A percentile compares a stretch with the other conserved stretches of the same genome.
Evolutionary conservation across 2,329 filamentous ascomycete genomes (phyloP).

Genomic region (Arachnomyces sp.): DNA sequence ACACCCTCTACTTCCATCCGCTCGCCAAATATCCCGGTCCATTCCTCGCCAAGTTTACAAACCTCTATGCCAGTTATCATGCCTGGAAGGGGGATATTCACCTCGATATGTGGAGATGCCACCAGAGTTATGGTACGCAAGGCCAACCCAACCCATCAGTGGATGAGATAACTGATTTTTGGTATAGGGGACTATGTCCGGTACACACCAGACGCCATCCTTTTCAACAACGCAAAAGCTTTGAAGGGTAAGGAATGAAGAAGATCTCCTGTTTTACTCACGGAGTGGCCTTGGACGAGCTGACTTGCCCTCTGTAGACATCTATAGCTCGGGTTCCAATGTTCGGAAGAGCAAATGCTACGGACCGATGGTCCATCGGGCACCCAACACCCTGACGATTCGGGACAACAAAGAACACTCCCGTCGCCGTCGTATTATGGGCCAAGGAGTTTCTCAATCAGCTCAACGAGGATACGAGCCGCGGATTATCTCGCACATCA

Average conservation of each 20-base stretch:
- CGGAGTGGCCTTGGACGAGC: neutral
- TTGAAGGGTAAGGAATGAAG: conserved; percentile 12
- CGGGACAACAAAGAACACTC: conserved; percentile 15
- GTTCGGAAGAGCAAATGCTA: conserved; percentile 44
- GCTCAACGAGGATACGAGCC: conserved; percentile 18
- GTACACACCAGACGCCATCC: conserved; percentile 17
- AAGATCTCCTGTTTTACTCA: neutral
- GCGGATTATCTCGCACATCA: no score
- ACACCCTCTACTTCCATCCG: conserved; percentile 20
- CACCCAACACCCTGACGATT: conserved; percentile 16
- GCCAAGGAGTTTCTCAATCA: conserved; percentile 12
- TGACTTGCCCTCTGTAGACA: conserved; percentile 15
- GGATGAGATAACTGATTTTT: neutral
- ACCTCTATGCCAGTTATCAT: conserved; percentile 26
- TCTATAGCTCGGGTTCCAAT: conserved; percentile 42
- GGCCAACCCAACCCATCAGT: no score
- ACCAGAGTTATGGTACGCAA: conserved; percentile 23
- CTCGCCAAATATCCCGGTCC: conserved; percentile 19
- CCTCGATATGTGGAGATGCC: conserved; percentile 19
- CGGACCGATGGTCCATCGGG: conserved; percentile 35
- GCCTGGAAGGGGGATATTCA: conserved; percentile 21
- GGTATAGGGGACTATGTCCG: conserved; percentile 17
- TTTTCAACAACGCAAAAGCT: conserved; percentile 14
- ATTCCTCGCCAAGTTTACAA: conserved; percentile 54
- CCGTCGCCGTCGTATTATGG: conserved; percentile 13